phyloP scores from a whole-genome alignment of 129 eudicot species.

The carrot (Daucus carota) region DH1_v3.0 NC_030383.2:55306001-55306500 shows the following conservation, averaged over 20 bases:
- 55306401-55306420: not conserved
- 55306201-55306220: not conserved
- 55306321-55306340: not conserved
- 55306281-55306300: not conserved
- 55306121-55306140: not conserved
- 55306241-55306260: not conserved
- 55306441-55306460: not conserved
- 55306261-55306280: not conserved
- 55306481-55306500: not conserved
- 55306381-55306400: not conserved
- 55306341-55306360: not conserved
- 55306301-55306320: not conserved
- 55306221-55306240: not conserved
- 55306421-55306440: not conserved
- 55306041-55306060: not conserved
- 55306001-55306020: not conserved
- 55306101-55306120: not conserved
- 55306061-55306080: not conserved
- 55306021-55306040: not conserved
- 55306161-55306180: not conserved
- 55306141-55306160: not conserved
- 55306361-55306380: not conserved
- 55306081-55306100: not conserved
- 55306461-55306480: not conserved
- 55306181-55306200: not conserved